Base-by-base conservation (phyloP, 2,329 filamentous ascomycete species). In the Xylaria sp. region DNA sequence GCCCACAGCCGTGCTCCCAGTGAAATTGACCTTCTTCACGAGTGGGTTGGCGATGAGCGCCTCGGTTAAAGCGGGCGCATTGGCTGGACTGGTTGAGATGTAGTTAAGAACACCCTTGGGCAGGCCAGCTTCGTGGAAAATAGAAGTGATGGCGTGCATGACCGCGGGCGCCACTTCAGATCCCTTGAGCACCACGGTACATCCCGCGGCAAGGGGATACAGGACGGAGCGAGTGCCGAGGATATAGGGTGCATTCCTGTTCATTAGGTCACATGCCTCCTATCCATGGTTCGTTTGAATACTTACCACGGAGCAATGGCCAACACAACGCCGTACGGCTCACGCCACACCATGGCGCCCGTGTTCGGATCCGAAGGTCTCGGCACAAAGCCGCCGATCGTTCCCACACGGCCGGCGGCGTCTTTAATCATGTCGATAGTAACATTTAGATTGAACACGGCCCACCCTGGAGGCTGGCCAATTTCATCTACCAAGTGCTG, bases 251-350 rank as follows among this genome's bases (percentile, higher is more conserved):
- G 82, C 83, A 50, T 85, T 84, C 81, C 82, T 82, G 37, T 58
- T 55, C 52, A 34, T 67, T 13, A 66, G 23, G 8, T 61, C 20
- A 60, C 23, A 9, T 46, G 9, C n/a, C 34, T 46, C 20, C 23
- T 28, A 31, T 28, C 5, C 8, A 55, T 5, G n/a, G 34, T 48
- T 18, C 39, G 37, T 23, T 12, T 7, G 73, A 23, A 10, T 1
- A 65, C 82, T 74, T 83, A 94, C 93, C 94, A 97, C 10, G 94
- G 92, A 2, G 91, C 92, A 79, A 97, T 94, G 2, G 89, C 90
- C 37, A 97, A 82, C 18, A 94, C 85, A 8, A 96, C 93, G 1
- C 94, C 94, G 74, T 89, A 94, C 0, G 94, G 93, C 80, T 94
- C 92, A 77, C 90, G 91, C 72, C 90, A 81, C 3, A 97, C 82